A percentile compares a stretch with the other conserved stretches of the same genome.
These are phyloP conservation scores for Gardenia jasminoides DNA, from an alignment of 257 asterid species.

Conservation along the genomic window DNA sequence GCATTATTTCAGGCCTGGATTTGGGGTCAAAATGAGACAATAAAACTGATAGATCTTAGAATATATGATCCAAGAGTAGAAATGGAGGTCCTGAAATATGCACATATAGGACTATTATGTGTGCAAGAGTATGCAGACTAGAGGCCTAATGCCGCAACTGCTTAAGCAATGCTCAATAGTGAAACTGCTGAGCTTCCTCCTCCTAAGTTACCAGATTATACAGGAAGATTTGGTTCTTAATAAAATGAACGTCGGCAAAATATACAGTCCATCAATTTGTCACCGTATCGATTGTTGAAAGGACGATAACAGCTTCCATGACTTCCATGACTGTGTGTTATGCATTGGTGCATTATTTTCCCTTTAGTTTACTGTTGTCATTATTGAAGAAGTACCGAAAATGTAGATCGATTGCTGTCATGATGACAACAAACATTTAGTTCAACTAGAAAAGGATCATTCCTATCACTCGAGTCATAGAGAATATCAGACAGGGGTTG, in stretches of 20 bases:
- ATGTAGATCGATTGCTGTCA: too few species aligned
- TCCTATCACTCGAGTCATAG: too few species aligned
- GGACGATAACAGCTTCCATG: conserved; percentile 40
- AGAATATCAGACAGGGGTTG: too few species aligned
- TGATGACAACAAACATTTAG: too few species aligned
- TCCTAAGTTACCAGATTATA: conserved; percentile 48
- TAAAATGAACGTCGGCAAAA: conserved; percentile 18
- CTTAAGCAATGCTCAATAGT: conserved; percentile 52
- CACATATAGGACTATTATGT: conserved; percentile 60
- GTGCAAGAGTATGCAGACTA: conserved; percentile 58
- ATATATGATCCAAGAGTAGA: conserved; percentile 20
- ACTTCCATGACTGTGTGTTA: too few species aligned
- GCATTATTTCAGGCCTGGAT: too few species aligned
- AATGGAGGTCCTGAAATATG: conserved; percentile 44
- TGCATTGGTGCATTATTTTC: too few species aligned
- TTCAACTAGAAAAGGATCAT: too few species aligned
- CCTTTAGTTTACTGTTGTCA: too few species aligned
- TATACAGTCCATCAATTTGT: conserved; percentile 35
- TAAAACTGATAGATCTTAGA: too few species aligned
- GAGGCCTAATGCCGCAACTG: conserved; percentile 46
- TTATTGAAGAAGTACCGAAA: too few species aligned
- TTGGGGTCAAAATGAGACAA: too few species aligned
- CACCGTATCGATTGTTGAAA: conserved; percentile 33
- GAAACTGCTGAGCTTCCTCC: conserved; percentile 47
- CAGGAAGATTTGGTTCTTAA: conserved; percentile 22